Base-by-base conservation (phyloP, 352 stramenopile species). In the Plasmopara viticola region DNA sequence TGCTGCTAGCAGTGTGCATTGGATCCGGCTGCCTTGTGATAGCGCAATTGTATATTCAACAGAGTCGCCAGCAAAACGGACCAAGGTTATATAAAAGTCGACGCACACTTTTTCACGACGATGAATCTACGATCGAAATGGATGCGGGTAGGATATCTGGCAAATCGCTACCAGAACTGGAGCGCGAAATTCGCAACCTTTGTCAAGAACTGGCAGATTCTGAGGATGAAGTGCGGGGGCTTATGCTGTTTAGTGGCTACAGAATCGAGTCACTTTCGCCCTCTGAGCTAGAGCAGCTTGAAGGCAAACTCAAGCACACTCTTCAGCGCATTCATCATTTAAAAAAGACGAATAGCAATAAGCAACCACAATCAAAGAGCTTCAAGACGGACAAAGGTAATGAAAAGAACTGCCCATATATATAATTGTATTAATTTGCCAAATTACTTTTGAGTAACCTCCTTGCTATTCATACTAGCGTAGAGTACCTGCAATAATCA, bases 211-310 rank as follows among this genome's bases (percentile, higher is more conserved):
- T 91, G 31, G 68, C 68, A n/a, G 81, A 91, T 55, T 86, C 74
- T 44, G 81, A 91, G 47, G 62, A 70, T 7, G 81, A 91, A 51
- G 80, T 90, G 31, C 78, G 69, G 12, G 67, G 70, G 15, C 65
- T 91, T 2, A 91, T 91, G 81, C 48, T 88, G 20, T 75, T 81
- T 43, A 79, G 80, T 17, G 81, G 78, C 37, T 91, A 87, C 58
- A 77, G 77, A n/a, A 70, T 91, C 38, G 78, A 91, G 34, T 48
- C 53, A 8, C 63, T 91, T 31, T 40, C 58, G 7, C 41, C 53
- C 0, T 60, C 70, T 6, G 70, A 87, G 48, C 60, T 91, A 15
- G 64, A 74, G 10, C 52, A 67, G 37, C 63, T 91, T 1, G 81
- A 87, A 42, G 44, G 47, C 9, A 73, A 87, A 53, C 61, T 91